Conservation (phyloP, 169 alveolate genomes). For the Cryptosporidium xiaoi region DNA sequence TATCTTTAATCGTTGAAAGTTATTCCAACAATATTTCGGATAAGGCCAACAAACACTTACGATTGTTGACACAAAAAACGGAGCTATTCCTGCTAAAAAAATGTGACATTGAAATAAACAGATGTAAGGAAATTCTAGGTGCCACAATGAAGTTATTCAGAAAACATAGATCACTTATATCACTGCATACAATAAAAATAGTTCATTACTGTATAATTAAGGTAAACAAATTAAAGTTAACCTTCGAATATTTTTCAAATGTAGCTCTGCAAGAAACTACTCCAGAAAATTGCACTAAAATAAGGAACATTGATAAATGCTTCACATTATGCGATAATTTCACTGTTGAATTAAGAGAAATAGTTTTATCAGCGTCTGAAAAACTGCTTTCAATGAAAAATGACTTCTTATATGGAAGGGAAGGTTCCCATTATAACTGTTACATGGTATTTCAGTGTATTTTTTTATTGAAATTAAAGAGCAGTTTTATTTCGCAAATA, state of each 20-base stretch:
- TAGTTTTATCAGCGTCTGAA: slow-evolving; percentile 12
- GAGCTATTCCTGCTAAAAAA: slow-evolving; percentile 9
- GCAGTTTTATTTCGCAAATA: slow-evolving; percentile 4
- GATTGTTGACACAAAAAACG: slow-evolving; percentile 9
- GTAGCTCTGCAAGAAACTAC: not conserved
- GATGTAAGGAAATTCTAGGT: slow-evolving; percentile 1
- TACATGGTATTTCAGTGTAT: slow-evolving; percentile 26
- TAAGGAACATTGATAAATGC: not conserved
- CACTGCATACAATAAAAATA: slow-evolving; percentile 26
- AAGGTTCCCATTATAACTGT: slow-evolving; percentile 11
- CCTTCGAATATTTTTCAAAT: not conserved
- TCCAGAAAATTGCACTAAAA: not conserved
- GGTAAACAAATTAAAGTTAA: not conserved
- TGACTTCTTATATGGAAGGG: slow-evolving; percentile 8
- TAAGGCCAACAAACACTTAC: slow-evolving; percentile 9
- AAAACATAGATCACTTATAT: not conserved
- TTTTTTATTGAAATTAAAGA: slow-evolving; percentile 20
- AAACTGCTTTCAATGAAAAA: not conserved
- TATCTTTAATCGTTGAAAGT: slow-evolving; percentile 16
- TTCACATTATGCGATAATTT: slow-evolving; percentile 32
- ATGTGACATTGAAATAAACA: slow-evolving; percentile 11
- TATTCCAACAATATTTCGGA: slow-evolving; percentile 7
- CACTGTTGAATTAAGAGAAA: slow-evolving; percentile 11
- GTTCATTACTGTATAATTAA: slow-evolving; percentile 29
- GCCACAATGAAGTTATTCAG: slow-evolving; percentile 19